phyloP scores from a whole-genome alignment of 1,139 yeast species.

The Hemisphaericaspora xylofermentans region DNA sequence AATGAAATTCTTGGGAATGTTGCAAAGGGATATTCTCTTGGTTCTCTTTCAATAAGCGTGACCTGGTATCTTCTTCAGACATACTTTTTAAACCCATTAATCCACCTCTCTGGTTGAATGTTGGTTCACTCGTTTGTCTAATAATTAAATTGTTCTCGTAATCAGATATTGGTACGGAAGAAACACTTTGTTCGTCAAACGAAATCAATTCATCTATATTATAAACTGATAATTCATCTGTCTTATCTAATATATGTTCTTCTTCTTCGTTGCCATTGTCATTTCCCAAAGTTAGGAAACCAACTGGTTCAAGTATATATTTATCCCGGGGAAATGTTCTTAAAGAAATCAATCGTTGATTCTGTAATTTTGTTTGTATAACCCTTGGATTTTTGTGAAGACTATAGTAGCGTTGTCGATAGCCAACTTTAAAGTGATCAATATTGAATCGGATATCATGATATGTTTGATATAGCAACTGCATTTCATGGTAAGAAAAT shows the following conservation, averaged over 20 bases:
- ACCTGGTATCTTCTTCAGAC: not conserved
- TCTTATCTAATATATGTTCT: not conserved
- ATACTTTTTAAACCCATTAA: not conserved
- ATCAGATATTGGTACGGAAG: not conserved
- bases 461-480: conserved; percentile 6
- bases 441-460: conserved; percentile 27
- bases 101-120: not conserved
- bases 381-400: conserved; percentile 36
- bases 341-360: conserved; percentile 40
- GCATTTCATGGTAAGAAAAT: not conserved
- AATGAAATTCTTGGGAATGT: not conserved
- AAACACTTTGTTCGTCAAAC: not conserved
- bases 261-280: not conserved
- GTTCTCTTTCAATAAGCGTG: not conserved
- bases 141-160: not conserved
- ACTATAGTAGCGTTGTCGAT: conserved; percentile 44
- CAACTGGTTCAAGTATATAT: conserved; percentile 22
- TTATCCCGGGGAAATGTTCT: conserved; percentile 32
- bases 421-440: conserved; percentile 34
- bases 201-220: conserved; percentile 5
- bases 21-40: conserved; percentile 1
- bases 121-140: not conserved
- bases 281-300: conserved; percentile 16
- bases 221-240: conserved; percentile 1
- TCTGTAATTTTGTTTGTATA: conserved; percentile 37